Evolutionary conservation across 2,329 filamentous ascomycete genomes (phyloP), one percentile per base, ranked within the genome.

Genomic region (Colletotrichum tamarilloi): DNA sequence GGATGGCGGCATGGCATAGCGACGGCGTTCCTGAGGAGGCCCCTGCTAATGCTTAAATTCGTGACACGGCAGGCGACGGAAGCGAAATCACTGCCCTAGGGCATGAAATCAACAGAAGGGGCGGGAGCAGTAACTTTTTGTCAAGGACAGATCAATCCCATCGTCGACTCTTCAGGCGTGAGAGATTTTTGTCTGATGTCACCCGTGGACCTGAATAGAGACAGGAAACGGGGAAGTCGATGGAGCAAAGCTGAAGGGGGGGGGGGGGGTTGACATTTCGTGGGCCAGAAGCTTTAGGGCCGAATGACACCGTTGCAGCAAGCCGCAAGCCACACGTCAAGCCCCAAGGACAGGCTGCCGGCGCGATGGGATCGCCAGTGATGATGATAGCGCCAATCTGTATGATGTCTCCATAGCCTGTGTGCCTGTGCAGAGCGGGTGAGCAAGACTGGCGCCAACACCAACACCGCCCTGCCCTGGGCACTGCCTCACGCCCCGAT

Each of bases 121-220:
- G 38, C 26, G 35, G 57, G 14, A 42, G 49, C 30, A 62, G 26
- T 22, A 11, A 24, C 55, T 9, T 55, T 26, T 71, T 46, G 35
- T 32, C 30, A 7, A 14, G n/a, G 35, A 42, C 30, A 26, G 22
- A 14, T 42, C 12, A 12, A 62, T 22, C n/a, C 16, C 32, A 4
- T 64, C 42, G 42, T 63, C 52, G 58, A 42, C 38, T 57, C 65
- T 38, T 49, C 35, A 65, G 60, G 53, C 52, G 65, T 30, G 28
- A 72, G 58, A 57, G n/a, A 24, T 19, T 69, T 64, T 72, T 52
- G 66, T 72, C 66, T 72, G 66, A 72, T 72, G 69, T 72, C 59
- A 72, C 59, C 28, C 59, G 59, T 69, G 69, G 53, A 62, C 24
- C 24, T 42, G 38, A 59, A 26, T 57, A 56, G 46, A 67, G 63